These are phyloP conservation scores for Exobasidium cylindrosporum DNA, from an alignment of 1,284 basidiomycete genomes.

Conservation along the genomic window DNA sequence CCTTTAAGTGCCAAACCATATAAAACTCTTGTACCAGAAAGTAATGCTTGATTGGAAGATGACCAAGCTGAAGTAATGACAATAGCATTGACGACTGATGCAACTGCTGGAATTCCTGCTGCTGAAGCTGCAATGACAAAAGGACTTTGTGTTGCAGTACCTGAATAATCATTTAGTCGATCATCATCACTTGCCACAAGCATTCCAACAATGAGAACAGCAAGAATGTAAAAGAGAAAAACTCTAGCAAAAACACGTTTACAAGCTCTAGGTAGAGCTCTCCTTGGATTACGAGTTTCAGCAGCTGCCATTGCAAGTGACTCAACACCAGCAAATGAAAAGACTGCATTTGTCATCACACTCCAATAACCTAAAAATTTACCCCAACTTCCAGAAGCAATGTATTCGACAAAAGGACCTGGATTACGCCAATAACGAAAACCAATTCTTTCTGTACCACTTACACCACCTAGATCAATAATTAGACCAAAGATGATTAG, in stretches of 20 bases:
- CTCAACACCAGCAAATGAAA: conserved; percentile 66
- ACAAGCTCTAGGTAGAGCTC: conserved; percentile 32
- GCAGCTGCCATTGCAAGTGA: conserved; percentile 54
- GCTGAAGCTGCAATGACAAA: conserved; percentile 70
- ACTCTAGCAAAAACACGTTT: conserved; percentile 71
- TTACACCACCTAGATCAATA: conserved; percentile 51
- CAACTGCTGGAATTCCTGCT: neutral
- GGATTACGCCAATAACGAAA: conserved; percentile 27
- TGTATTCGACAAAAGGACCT: conserved; percentile 23
- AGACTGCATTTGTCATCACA: conserved; percentile 56
- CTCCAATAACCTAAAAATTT: conserved; percentile 41
- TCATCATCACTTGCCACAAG: conserved; percentile 69
- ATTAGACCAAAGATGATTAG: conserved; percentile 21
- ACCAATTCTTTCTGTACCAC: conserved; percentile 50
- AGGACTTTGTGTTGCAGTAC: conserved; percentile 72
- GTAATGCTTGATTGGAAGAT: conserved; percentile 62
- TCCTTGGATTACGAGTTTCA: conserved; percentile 34
- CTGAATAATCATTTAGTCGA: conserved; percentile 61
- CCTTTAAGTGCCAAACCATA: conserved; percentile 60
- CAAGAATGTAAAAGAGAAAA: conserved; percentile 63
- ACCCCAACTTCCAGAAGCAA: conserved; percentile 38
- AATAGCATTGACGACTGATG: conserved; percentile 55
- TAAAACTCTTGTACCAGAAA: conserved; percentile 61
- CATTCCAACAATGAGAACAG: conserved; percentile 66
- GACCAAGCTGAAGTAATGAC: conserved; percentile 62